Evolutionary conservation across 305 asterid species (phyloP).

Genomic region (Fraxinus platypoda): DNA sequence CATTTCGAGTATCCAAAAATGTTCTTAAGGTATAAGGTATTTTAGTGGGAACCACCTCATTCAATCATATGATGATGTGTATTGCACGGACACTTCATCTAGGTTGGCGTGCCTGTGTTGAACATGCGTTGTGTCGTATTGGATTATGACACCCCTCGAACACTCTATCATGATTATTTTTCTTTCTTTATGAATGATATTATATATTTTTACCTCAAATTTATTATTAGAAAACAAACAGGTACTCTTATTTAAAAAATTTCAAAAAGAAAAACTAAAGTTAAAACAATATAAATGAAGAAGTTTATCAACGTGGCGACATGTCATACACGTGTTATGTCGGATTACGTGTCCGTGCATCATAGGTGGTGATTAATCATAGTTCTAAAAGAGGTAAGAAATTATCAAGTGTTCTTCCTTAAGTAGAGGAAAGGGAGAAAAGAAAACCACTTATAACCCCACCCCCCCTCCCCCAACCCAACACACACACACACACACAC

Average conservation of each 20-base stretch:
- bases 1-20: neutral
- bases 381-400: neutral
- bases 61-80: neutral
- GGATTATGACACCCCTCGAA: neutral
- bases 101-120: neutral
- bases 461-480: neutral
- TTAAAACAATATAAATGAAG: neutral
- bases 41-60: neutral
- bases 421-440: neutral
- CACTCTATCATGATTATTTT: neutral
- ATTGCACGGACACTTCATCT: neutral
- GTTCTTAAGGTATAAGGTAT: neutral
- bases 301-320: neutral
- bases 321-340: neutral
- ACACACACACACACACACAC: neutral
- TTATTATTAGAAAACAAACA: neutral
- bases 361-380: neutral
- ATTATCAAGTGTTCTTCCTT: neutral
- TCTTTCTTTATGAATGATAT: neutral
- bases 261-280: neutral
- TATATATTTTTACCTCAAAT: neutral
- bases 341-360: neutral
- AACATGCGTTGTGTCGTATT: neutral
- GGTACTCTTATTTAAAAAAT: neutral
- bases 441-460: neutral